Evolutionary conservation across 1,284 basidiomycete genomes (phyloP), one percentile per base, ranked within the genome.

Genomic region (Cystobasidium slooffiae): DNA sequence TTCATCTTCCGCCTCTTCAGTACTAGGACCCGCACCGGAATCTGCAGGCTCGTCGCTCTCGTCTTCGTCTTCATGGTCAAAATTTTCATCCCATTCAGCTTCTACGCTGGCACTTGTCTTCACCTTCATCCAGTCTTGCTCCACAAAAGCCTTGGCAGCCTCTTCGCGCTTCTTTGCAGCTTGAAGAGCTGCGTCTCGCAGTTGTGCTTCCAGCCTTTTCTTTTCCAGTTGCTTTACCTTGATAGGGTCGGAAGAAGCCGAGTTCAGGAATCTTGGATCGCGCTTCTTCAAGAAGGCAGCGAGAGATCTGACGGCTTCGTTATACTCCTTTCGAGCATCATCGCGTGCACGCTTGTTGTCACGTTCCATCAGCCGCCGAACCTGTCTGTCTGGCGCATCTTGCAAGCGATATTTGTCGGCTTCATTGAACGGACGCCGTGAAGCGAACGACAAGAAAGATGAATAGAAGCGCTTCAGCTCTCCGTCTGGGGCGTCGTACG

Each of bases 271-370:
- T 14, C 66, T 49, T 41, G 61, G 37, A 56, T 77, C 76, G 5
- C 75, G 61, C 43, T 76, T 74, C 31, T 74, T 75, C 10, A 75
- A 31, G 51, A 70, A 68, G 4, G 62, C 46, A 12, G 58, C 58
- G 6, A 55, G 39, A 14, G 46, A 51, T 18, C 55, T 16, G 20
- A 68, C 62, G 51, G n/a, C 46, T 58, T 98, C 95, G 79, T 96
- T 98, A 82, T 97, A 99, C 78, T 99, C 96, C 80, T 88, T 88
- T 49, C 91, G 86, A 6, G 91, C 91, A 53, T 92, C 91, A 51
- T 97, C 93, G 16, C 95, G 87, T 8, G 89, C 88, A 79, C 94
- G 94, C 83, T 93, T 94, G 83, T 99, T 99, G 79, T 98, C 97
- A 80, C 91, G 92, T 82, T 99, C 97, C 91, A 99, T 95, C 49